phyloP scores from a whole-genome alignment of 2,329 filamentous ascomycete species.

The Diaporthe citrichinensis region DNA sequence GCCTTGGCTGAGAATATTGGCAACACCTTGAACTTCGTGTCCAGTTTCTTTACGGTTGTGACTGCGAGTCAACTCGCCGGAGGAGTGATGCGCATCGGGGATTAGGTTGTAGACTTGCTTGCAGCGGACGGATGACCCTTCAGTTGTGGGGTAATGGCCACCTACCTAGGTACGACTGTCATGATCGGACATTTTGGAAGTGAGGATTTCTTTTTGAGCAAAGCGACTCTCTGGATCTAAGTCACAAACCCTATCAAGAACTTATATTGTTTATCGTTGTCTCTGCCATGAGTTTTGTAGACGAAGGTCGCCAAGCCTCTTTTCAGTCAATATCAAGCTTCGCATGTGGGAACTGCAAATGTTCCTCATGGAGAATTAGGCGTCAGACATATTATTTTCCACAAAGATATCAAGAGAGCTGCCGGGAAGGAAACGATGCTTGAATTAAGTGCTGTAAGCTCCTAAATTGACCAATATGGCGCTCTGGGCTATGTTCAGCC shows the following conservation, averaged over 20 bases:
- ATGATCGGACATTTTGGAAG: neutral
- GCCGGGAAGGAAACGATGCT: neutral
- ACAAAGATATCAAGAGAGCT: neutral
- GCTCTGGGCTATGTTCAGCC: neutral
- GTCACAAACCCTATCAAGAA: too few relatives aligned
- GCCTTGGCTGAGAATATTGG: neutral
- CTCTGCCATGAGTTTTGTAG: too few relatives aligned
- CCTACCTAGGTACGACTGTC: too few relatives aligned
- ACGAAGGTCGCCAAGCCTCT: neutral
- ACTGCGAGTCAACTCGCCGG: slow-evolving; percentile 4
- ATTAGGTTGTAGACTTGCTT: neutral
- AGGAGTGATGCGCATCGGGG: neutral
- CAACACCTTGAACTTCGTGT: slow-evolving; percentile 18
- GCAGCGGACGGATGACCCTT: neutral
- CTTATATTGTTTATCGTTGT: too few relatives aligned
- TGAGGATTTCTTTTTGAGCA: neutral
- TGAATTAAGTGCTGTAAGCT: neutral
- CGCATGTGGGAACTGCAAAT: neutral
- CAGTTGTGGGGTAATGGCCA: neutral
- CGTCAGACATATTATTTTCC: neutral
- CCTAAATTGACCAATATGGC: neutral
- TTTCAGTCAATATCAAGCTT: neutral
- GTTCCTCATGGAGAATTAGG: neutral
- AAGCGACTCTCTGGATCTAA: too few relatives aligned
- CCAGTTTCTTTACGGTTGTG: neutral